These are phyloP conservation scores for Penicillium polonicum DNA, from an alignment of 2,329 filamentous ascomycete species.

Conservation along the genomic window DNA sequence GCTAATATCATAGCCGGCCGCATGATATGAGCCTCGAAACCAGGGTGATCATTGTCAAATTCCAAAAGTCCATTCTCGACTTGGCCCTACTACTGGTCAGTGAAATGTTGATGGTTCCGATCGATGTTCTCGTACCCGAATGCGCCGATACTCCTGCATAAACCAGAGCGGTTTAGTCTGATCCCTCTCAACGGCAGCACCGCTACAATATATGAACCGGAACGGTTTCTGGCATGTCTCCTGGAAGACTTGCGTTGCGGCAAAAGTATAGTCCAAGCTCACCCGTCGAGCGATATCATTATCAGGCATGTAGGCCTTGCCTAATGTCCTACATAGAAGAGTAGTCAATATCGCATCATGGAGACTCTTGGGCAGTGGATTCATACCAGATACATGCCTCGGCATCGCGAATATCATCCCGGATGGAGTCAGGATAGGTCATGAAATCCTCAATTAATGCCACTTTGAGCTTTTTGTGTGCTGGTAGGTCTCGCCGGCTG, in stretches of 20 bases:
- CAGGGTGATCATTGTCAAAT: constrained; percentile 5
- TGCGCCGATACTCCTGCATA: constrained; percentile 16
- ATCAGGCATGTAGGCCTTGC: constrained; percentile 8
- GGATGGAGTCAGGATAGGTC: constrained; percentile 48
- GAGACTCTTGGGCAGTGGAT: not conserved
- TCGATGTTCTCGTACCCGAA: constrained; percentile 11
- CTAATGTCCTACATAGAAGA: constrained; percentile 14
- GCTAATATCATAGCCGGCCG: constrained; percentile 19
- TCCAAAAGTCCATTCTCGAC: constrained; percentile 19
- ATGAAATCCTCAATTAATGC: constrained; percentile 56
- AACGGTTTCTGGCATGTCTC: constrained; percentile 12
- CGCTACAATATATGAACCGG: constrained; percentile 23
- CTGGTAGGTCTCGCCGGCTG: constrained; percentile 48
- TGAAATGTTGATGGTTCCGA: not conserved
- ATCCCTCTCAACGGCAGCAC: constrained; percentile 14
- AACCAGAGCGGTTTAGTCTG: constrained; percentile 22
- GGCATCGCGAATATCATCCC: constrained; percentile 43
- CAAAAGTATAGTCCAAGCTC: constrained; percentile 11
- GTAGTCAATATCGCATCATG: not conserved
- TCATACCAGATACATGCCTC: constrained; percentile 48
- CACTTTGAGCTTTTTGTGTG: constrained; percentile 51
- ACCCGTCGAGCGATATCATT: constrained; percentile 8
- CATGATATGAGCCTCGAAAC: constrained; percentile 23
- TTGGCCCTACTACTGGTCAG: constrained; percentile 14
- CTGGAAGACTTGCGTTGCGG: constrained; percentile 6